A percentile compares a stretch with the other conserved stretches of the same genome.
phyloP scores from a whole-genome alignment of 148 eudicot genomes.

The Rhododendron ovatum region DNA sequence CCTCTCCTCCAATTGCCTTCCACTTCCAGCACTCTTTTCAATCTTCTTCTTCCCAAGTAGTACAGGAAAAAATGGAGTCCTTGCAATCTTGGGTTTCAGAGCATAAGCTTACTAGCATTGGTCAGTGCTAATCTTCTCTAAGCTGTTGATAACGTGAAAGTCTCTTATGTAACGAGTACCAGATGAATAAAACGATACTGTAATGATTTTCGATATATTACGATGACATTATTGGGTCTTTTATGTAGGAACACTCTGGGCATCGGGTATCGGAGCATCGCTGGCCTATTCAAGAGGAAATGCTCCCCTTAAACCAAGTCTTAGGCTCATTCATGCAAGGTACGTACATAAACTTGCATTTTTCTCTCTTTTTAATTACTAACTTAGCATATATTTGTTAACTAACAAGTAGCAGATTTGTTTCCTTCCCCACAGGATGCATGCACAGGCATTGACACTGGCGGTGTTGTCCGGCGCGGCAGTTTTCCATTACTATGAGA shows the following conservation, averaged over 20 bases:
- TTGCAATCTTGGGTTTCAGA: conserved; percentile 70
- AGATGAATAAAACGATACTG: too few relatives aligned
- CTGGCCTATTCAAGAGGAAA: conserved; percentile 50
- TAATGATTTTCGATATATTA: too few relatives aligned
- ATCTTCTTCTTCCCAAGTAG: not conserved
- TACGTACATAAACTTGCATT: conserved; percentile 11
- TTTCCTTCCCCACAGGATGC: conserved; percentile 44
- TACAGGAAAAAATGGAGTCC: conserved; percentile 38
- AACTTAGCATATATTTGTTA: not conserved
- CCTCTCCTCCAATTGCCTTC: not conserved
- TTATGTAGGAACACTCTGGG: conserved; percentile 60
- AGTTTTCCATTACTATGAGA: conserved; percentile 58
- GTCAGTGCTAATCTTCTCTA: conserved; percentile 23
- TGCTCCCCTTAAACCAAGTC: conserved; percentile 61
- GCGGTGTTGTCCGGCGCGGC: conserved; percentile 77
- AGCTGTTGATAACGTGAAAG: too few relatives aligned
- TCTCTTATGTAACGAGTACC: too few relatives aligned
- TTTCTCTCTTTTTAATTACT: not conserved
- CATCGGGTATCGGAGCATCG: conserved; percentile 60
- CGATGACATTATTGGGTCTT: not conserved
- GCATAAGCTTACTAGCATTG: conserved; percentile 80
- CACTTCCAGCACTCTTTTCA: not conserved
- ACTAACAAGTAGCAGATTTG: not conserved
- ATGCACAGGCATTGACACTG: conserved; percentile 76
- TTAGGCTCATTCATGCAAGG: conserved; percentile 83